Evolutionary conservation across 306 rosid species (phyloP), one percentile per base, ranked within the genome.

Genomic region (Lithocarpus polystachyus): DNA sequence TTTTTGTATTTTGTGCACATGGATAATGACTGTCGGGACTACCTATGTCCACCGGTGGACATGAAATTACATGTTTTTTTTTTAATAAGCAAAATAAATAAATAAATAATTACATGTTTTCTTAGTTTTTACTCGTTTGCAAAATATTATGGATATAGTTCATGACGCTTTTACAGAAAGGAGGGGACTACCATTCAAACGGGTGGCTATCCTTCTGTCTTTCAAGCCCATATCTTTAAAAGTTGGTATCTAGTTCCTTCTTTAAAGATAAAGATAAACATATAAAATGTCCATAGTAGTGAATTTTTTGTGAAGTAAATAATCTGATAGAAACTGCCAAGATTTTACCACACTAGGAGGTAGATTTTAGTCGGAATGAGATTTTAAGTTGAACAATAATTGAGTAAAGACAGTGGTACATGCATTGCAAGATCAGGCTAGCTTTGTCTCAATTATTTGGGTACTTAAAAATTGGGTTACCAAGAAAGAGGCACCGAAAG

Each of bases 401-500:
- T 26, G 5, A 24, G 11, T 24, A 13, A 28, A 62, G 37, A 26
- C 69, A 28, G 52, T 5, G 37, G 10, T 6, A 31, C 72, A 67
- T 18, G 2, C 43, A 64, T 10, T 59, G 67, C 26, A 59, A 45
- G 26, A 19, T 5, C 69, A n/a, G 45, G 61, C 68, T 60, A 70
- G 19, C 6, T 15, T 79, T 9, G 20, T 59, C 52, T 5, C 62
- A 9, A n/a, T 31, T 35, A 33, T 4, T 15, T 19, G 52, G 23
- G 35, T 6, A 65, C 35, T 51, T 60, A 28, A 5, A 22, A n/a
- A 7, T 20, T 17, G 67, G 20, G 28, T 29, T 69, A 61, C 18
- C 55, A 51, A 61, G 40, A 33, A 80, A 70, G 71, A 62, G 28
- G 53, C 77, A 78, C 86, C 85, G 77, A 78, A 81, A 82, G 84